Conservation (phyloP, 306 rosid genomes). For the Acacia crassicarpa region DNA sequence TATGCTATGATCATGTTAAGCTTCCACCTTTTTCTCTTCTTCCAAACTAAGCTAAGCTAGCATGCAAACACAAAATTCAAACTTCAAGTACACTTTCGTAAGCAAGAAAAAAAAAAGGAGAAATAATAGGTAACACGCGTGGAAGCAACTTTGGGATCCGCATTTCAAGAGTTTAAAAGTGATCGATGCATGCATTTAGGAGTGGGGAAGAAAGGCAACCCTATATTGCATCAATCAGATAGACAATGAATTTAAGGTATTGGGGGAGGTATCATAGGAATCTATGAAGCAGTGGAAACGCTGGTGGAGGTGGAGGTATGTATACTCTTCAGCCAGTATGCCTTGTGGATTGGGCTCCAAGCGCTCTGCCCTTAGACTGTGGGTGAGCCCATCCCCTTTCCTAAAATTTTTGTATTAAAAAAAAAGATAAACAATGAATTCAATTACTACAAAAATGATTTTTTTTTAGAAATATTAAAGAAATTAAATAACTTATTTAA, state of each 20-base stretch:
- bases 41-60: not conserved
- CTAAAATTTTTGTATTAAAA: no score
- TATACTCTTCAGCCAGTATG: no score
- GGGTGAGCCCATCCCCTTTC: no score
- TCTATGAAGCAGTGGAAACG: no score
- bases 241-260: not conserved
- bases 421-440: no score
- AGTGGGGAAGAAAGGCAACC: conserved; percentile 9
- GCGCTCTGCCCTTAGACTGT: no score
- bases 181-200: not conserved
- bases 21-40: not conserved
- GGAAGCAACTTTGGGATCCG: not conserved
- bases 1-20: not conserved
- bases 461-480: no score
- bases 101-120: not conserved
- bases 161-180: not conserved
- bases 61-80: not conserved
- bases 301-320: no score
- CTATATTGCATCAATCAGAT: not conserved
- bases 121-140: not conserved
- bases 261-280: no score
- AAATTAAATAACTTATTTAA: no score
- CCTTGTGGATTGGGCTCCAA: no score
- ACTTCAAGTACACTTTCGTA: not conserved
- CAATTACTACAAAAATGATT: no score